phyloP scores from a whole-genome alignment of 1,139 yeast species.

The Suhomyces taliae region DNA sequence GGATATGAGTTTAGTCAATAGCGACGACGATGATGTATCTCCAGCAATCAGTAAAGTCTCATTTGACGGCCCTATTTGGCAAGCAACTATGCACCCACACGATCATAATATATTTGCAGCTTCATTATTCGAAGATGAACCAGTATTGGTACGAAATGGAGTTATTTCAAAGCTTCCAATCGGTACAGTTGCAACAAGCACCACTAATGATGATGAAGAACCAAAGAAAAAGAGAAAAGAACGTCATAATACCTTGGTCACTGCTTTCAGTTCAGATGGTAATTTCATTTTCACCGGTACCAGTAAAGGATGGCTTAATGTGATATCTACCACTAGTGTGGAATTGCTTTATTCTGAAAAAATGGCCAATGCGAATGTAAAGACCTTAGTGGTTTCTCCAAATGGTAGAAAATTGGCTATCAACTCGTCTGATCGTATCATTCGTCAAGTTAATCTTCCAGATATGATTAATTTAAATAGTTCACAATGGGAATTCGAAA shows the following conservation, averaged over 20 bases:
- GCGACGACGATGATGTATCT: constrained; percentile 25
- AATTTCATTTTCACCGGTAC: constrained; percentile 70
- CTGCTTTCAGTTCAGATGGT: constrained; percentile 48
- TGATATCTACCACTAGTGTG: constrained; percentile 35
- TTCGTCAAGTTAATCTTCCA: constrained; percentile 66
- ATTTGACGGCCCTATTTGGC: constrained; percentile 76
- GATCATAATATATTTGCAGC: constrained; percentile 46
- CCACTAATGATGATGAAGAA: constrained; percentile 21
- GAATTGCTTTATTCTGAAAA: constrained; percentile 50
- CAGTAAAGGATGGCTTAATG: constrained; percentile 72
- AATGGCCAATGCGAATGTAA: constrained; percentile 69
- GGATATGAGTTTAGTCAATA: constrained; percentile 57
- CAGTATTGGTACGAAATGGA: constrained; percentile 35
- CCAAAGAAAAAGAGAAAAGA: constrained; percentile 18
- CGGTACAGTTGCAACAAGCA: constrained; percentile 6
- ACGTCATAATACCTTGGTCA: constrained; percentile 31
- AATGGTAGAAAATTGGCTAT: constrained; percentile 71
- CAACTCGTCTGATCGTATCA: constrained; percentile 80
- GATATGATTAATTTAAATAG: constrained; percentile 36
- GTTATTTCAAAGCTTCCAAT: constrained; percentile 5
- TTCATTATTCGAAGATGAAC: constrained; percentile 51
- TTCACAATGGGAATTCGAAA: constrained; percentile 53
- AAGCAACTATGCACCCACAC: constrained; percentile 58
- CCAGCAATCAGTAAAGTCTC: constrained; percentile 45
- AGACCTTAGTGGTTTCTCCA: constrained; percentile 63